Percentiles rank a stretch among this genome's conserved stretches.
Conservation (phyloP, 495 filamentous ascomycete species). For the Aspergillus conjunctus region DNA sequence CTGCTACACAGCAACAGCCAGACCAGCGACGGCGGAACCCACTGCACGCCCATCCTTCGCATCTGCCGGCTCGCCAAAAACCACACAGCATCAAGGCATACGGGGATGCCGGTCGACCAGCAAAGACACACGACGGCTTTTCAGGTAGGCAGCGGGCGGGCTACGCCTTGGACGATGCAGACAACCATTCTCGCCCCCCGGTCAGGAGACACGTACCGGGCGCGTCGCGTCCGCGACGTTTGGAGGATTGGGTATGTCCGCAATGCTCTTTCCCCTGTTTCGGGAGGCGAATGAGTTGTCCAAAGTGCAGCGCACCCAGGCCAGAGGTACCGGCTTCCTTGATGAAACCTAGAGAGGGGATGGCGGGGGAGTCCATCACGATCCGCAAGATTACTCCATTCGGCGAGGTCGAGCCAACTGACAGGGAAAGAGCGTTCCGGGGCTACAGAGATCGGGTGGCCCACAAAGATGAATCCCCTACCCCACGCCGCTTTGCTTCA, state of each 20-base stretch:
- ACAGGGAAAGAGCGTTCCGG: constrained; percentile 13
- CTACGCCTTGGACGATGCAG: constrained; percentile 4
- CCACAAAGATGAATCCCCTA: background rate
- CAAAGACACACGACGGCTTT: background rate
- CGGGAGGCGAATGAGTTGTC: constrained; percentile 30
- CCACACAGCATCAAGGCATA: background rate
- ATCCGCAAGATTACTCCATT: constrained; percentile 18
- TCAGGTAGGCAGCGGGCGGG: background rate
- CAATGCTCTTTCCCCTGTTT: constrained; percentile 31
- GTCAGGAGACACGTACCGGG: constrained; percentile 12
- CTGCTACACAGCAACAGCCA: constrained; percentile 8
- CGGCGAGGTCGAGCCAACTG: background rate
- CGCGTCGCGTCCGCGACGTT: too few relatives aligned
- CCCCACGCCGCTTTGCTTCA: background rate
- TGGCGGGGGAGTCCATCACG: constrained; percentile 17
- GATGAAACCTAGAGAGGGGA: background rate
- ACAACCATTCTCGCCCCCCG: constrained; percentile 20
- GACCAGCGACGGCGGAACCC: background rate
- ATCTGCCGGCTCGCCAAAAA: background rate
- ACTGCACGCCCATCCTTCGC: background rate
- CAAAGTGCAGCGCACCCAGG: constrained; percentile 33
- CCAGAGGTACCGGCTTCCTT: constrained; percentile 14
- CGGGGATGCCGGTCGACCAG: background rate
- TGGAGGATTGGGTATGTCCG: constrained; percentile 38
- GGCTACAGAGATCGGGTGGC: background rate